A percentile compares a stretch with the other conserved stretches of the same genome.
These are phyloP conservation scores for Akanthomyces dipterigenus DNA, from an alignment of 2,329 filamentous ascomycete species.

Conservation along the genomic window DNA sequence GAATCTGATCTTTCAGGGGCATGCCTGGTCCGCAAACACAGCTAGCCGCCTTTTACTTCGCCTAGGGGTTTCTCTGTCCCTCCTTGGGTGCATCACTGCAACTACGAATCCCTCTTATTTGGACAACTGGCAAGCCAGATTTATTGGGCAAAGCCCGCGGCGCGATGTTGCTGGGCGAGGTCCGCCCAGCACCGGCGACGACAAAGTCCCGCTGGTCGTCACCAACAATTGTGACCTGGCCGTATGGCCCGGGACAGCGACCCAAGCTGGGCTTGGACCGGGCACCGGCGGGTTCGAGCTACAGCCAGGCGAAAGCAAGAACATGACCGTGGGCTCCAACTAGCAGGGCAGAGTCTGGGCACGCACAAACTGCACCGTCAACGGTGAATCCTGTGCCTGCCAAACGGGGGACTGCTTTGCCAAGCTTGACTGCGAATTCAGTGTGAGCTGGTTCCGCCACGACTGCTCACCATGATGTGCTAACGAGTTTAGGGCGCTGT, in stretches of 20 bases:
- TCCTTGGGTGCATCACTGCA: background rate
- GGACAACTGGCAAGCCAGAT: conserved; percentile 20
- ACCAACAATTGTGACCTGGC: conserved; percentile 65
- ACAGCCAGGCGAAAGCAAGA: conserved; percentile 46
- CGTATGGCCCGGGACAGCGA: conserved; percentile 71
- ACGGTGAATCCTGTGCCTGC: conserved; percentile 60
- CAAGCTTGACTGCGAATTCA: conserved; percentile 59
- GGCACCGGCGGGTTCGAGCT: conserved; percentile 63
- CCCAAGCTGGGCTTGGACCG: conserved; percentile 64
- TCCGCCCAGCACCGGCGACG: conserved; percentile 27
- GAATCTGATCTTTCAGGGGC: background rate
- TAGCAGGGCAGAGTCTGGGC: conserved; percentile 83
- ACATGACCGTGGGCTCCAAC: conserved; percentile 60
- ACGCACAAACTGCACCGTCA: conserved; percentile 75
- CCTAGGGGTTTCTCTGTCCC: background rate
- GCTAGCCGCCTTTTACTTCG: background rate
- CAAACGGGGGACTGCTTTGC: conserved; percentile 71
- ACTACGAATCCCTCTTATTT: background rate
- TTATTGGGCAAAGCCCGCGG: conserved; percentile 21
- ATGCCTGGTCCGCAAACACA: background rate
- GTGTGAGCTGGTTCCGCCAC: conserved; percentile 41
- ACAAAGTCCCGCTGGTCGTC: conserved; percentile 54
- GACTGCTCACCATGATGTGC: background rate
- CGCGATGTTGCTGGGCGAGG: conserved; percentile 22
- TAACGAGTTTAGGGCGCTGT: conserved; percentile 51